Conservation (phyloP, 495 filamentous ascomycete genomes). For the Pseudomonodictys pantanalensis region DNA sequence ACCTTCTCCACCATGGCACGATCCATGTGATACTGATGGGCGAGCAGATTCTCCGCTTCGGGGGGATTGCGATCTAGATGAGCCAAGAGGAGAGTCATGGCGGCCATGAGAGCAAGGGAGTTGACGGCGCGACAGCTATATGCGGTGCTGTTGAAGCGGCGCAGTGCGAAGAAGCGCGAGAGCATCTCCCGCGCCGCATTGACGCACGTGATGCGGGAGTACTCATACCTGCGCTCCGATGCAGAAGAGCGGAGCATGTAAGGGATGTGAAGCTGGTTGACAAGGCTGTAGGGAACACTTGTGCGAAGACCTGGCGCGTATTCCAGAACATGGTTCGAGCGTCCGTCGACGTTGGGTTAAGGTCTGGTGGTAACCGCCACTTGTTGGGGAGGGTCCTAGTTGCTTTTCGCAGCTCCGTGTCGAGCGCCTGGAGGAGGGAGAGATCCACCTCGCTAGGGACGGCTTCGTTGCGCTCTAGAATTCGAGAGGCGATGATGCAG, state of each 20-base stretch:
- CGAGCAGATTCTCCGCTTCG: slow-evolving; percentile 38
- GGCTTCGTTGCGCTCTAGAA: slow-evolving; percentile 20
- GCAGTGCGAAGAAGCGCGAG: slow-evolving; percentile 41
- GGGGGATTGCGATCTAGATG: slow-evolving; percentile 29
- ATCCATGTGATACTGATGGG: slow-evolving; percentile 45
- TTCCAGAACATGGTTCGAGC: slow-evolving; percentile 22
- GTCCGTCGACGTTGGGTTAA: slow-evolving; percentile 29
- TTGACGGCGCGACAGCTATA: slow-evolving; percentile 44
- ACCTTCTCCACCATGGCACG: slow-evolving; percentile 47
- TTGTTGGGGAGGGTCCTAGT: slow-evolving; percentile 19
- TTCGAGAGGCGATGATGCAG: slow-evolving; percentile 37
- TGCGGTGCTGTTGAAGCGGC: slow-evolving; percentile 25
- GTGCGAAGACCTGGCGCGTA: slow-evolving; percentile 32
- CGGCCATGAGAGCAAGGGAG: slow-evolving; percentile 43
- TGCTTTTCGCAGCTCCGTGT: slow-evolving; percentile 38
- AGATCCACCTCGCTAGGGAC: slow-evolving; percentile 9
- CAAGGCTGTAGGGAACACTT: slow-evolving; percentile 12
- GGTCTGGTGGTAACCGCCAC: slow-evolving; percentile 32
- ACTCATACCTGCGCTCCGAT: slow-evolving; percentile 31
- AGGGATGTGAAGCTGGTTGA: slow-evolving; percentile 18
- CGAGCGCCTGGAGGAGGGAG: slow-evolving; percentile 1
- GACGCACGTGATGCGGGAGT: slow-evolving; percentile 42
- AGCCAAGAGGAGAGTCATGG: slow-evolving; percentile 39
- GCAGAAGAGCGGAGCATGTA: slow-evolving; percentile 15
- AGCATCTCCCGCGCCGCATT: slow-evolving; percentile 44